Evolutionary conservation across 192 early-diverging fungal species (phyloP).

Genomic region (Podila minutissima): DNA sequence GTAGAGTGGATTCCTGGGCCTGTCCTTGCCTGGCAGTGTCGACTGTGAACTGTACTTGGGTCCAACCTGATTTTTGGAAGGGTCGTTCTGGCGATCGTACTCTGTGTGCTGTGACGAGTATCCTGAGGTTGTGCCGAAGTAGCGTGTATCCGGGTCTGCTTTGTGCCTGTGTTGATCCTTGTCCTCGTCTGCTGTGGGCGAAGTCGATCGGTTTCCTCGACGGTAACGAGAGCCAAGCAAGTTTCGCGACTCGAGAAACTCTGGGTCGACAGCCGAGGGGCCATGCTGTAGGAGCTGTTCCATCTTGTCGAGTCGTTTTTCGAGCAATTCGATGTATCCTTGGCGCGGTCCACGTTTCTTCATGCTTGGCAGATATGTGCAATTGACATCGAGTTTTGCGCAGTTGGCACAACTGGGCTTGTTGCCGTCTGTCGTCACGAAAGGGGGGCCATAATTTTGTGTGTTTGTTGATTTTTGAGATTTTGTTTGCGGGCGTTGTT

Average conservation of each 20-base stretch:
- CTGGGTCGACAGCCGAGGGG: constrained; percentile 30
- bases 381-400: constrained; percentile 67
- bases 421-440: constrained; percentile 65
- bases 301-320: constrained; percentile 81
- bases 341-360: constrained; percentile 91
- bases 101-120: constrained; percentile 23
- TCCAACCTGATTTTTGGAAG: background rate
- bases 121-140: constrained; percentile 41
- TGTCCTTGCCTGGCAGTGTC: constrained; percentile 15
- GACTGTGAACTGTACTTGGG: constrained; percentile 23
- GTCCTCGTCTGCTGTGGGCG: constrained; percentile 8
- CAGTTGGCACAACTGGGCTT: constrained; percentile 87
- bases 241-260: constrained; percentile 32
- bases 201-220: constrained; percentile 11
- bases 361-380: constrained; percentile 85
- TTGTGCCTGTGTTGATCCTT: background rate
- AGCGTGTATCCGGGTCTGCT: constrained; percentile 35
- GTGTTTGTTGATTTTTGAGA: background rate
- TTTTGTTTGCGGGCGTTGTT: too few species aligned
- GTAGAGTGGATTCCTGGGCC: constrained; percentile 32
- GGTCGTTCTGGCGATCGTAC: constrained; percentile 30
- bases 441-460: background rate
- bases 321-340: constrained; percentile 81
- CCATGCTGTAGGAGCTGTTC: constrained; percentile 70
- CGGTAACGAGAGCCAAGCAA: constrained; percentile 27